Base-by-base conservation (phyloP, 139 green algal species). In the Ostreobium quekettii region DNA sequence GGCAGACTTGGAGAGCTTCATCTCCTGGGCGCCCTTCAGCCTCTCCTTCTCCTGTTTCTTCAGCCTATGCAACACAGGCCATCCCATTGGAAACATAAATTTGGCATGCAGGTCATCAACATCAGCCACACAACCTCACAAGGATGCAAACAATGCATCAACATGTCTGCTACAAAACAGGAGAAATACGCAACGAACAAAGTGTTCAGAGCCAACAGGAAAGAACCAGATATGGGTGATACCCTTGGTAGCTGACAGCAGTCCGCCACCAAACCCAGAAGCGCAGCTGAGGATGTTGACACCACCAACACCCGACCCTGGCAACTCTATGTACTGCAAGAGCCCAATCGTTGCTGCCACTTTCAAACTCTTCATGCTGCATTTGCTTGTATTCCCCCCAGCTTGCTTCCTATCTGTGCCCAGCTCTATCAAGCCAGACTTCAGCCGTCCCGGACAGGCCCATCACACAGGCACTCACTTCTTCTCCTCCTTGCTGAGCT, bases 1-100 rank as follows among this genome's bases (percentile, higher is more conserved):
- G 32, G 29, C 59, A 48, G 35, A 36, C 3, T 2, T 53, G 35
- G 4, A 33, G 7, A 67, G 35, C 19, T 28, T 74, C 68, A 83
- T 81, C 71, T 89, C 83, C 67, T 82, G 76, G 11, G 83, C 76
- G 36, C 84, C 82, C 62, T 85, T 82, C 72, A 94, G 65, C 29
- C 85, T 84, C 74, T 96, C 89, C 71, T 94, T 89, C 80, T 98
- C 93, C n/a, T 80, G 80, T 72, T 90, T 91, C 66, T 93, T 93
- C 53, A 95, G 77, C 76, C 83, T 88, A 77, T 42, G 76, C 2
- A 3, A 33, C 2, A 65, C 26, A 64, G 29, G 2, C 4, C 39
- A 3, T 26, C 15, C 11, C 15, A 53, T 26, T 19, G 11, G 42
- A 53, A 19, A 67, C 0, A 30, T 61, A 8, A 28, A 15, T 15